Evolutionary conservation across 345 rosid genomes (phyloP).

Genomic region (Ceriops decandra): DNA sequence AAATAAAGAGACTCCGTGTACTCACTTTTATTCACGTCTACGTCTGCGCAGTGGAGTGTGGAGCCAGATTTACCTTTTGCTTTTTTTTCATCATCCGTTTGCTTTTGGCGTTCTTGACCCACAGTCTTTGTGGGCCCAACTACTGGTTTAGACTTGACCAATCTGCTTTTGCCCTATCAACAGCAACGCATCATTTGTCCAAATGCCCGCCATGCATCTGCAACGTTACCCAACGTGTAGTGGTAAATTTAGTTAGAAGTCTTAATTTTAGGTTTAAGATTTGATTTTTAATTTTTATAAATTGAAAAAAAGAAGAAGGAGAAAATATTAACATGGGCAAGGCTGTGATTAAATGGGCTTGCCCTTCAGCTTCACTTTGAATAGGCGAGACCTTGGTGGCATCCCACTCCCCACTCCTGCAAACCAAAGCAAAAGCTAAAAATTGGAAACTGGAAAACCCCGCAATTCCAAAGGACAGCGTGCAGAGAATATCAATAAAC

Average conservation of each 20-base stretch:
- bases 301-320: not conserved
- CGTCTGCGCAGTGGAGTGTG: not conserved
- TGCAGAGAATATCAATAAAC: slow-evolving; percentile 24
- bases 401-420: slow-evolving; percentile 13
- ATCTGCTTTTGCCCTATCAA: not conserved
- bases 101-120: slow-evolving; percentile 29
- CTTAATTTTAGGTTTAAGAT: no score
- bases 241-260: not conserved
- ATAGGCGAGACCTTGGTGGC: slow-evolving; percentile 25
- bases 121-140: slow-evolving; percentile 15
- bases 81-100: slow-evolving; percentile 1
- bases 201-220: slow-evolving; percentile 12
- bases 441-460: not conserved
- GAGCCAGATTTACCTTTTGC: slow-evolving; percentile 23
- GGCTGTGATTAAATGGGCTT: slow-evolving; percentile 10
- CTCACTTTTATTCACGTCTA: not conserved
- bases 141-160: no score
- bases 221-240: not conserved
- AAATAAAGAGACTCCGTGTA: not conserved
- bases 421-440: not conserved
- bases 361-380: slow-evolving; percentile 13
- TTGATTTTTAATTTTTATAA: no score
- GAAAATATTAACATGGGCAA: slow-evolving; percentile 1
- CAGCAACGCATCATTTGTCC: slow-evolving; percentile 7
- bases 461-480: slow-evolving; percentile 38